Conservation (phyloP, 1,139 yeast genomes). For the Yamadazyma friedrichii region DNA sequence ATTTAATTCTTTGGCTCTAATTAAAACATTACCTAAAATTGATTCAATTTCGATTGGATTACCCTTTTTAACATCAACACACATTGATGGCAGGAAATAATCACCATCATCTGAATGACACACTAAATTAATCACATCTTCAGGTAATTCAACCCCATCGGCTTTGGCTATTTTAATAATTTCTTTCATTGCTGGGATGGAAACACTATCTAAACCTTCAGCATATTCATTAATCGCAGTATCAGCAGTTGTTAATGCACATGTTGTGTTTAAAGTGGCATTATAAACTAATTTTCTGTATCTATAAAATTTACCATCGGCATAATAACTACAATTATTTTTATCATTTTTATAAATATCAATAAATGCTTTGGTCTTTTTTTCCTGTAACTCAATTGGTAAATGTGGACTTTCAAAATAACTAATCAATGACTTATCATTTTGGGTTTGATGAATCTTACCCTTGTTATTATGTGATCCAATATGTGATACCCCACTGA, state of each 20-base stretch:
- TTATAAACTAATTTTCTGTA: constrained; percentile 53
- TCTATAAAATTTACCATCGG: constrained; percentile 50
- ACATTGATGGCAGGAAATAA: constrained; percentile 39
- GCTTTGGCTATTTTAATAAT: constrained; percentile 58
- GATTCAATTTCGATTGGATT: constrained; percentile 32
- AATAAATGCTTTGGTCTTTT: constrained; percentile 39
- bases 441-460: constrained; percentile 47
- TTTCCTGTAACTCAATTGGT: constrained; percentile 18
- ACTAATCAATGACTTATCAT: constrained; percentile 55
- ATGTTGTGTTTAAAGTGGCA: constrained; percentile 33
- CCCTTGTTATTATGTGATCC: constrained; percentile 61
- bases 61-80: constrained; percentile 28
- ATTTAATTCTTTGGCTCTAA: constrained; percentile 9
- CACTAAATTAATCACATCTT: constrained; percentile 5
- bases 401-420: constrained; percentile 34
- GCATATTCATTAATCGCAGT: constrained; percentile 22
- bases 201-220: constrained; percentile 16
- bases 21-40: constrained; percentile 24
- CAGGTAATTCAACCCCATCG: constrained; percentile 39
- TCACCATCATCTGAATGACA: constrained; percentile 57
- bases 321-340: constrained; percentile 37
- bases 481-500: constrained; percentile 70
- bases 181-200: constrained; percentile 65
- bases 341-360: constrained; percentile 45
- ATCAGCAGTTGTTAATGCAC: constrained; percentile 30